Conservation (phyloP, 1,284 basidiomycete species). For the Leccinum solheimii region DNA sequence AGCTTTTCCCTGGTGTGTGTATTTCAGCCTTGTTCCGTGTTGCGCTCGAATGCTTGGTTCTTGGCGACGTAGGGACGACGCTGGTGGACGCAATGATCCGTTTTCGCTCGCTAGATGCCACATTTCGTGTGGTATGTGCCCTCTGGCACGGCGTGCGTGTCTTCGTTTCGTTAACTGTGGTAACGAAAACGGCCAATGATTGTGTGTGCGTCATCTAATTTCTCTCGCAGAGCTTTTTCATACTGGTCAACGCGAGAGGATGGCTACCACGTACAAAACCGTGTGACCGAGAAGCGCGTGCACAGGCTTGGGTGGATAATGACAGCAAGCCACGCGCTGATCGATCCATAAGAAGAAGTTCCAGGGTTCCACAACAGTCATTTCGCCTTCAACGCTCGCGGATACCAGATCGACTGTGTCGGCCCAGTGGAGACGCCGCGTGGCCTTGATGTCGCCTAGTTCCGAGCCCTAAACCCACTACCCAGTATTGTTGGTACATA, state of each 20-base stretch:
- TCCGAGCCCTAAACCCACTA: slow-evolving; percentile 13
- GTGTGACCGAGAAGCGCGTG: slow-evolving; percentile 1
- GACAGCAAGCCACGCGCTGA: slow-evolving; percentile 9
- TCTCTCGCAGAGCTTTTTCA: slow-evolving; percentile 23
- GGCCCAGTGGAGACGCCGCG: slow-evolving; percentile 17
- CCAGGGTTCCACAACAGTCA: slow-evolving; percentile 6
- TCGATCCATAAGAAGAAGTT: slow-evolving; percentile 5
- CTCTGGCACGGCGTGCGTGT: slow-evolving; percentile 27
- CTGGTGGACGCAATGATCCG: slow-evolving; percentile 4
- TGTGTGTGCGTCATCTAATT: slow-evolving; percentile 16
- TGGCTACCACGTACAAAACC: slow-evolving; percentile 8
- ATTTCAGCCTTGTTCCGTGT: slow-evolving; percentile 3
- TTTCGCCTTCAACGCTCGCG: slow-evolving; percentile 24
- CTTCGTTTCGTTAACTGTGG: slow-evolving; percentile 28
- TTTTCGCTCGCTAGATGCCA: slow-evolving; percentile 18
- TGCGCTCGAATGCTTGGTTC: background rate
- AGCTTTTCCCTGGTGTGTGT: slow-evolving; percentile 28
- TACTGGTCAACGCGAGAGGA: slow-evolving; percentile 23
- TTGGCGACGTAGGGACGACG: slow-evolving; percentile 15
- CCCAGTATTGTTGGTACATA: background rate
- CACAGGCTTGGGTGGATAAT: slow-evolving; percentile 1
- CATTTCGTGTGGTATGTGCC: slow-evolving; percentile 13
- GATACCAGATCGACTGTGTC: slow-evolving; percentile 32
- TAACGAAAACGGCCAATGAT: slow-evolving; percentile 17
- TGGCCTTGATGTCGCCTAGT: slow-evolving; percentile 15